phyloP scores from a whole-genome alignment of 2,329 filamentous ascomycete genomes.

The Tolypocladium endophyticum region DNA sequence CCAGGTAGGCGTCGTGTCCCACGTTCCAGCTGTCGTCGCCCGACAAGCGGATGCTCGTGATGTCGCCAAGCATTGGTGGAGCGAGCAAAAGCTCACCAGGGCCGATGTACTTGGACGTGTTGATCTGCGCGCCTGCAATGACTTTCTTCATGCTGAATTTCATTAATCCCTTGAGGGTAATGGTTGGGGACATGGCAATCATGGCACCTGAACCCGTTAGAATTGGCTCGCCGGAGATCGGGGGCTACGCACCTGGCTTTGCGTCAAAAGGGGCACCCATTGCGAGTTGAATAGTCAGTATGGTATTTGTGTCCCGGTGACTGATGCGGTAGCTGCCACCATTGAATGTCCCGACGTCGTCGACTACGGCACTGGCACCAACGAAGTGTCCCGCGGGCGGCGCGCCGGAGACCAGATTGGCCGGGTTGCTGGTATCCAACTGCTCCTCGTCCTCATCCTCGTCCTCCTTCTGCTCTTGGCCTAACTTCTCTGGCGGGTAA shows the following conservation, averaged over 20 bases:
- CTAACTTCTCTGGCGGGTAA: conserved; percentile 19
- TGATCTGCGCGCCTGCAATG: conserved; percentile 70
- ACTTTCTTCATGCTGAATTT: conserved; percentile 90
- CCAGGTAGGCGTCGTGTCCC: conserved; percentile 78
- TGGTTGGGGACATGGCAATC: conserved; percentile 87
- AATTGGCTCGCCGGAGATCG: neutral
- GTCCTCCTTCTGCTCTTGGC: conserved; percentile 8
- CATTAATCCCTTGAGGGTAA: conserved; percentile 71
- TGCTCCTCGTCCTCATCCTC: too few species aligned
- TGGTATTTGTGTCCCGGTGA: conserved; percentile 82
- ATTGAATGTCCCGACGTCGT: conserved; percentile 95
- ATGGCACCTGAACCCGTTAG: conserved; percentile 51
- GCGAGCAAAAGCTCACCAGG: conserved; percentile 85
- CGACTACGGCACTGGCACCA: conserved; percentile 51
- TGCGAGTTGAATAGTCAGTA: conserved; percentile 80
- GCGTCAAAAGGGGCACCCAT: conserved; percentile 75
- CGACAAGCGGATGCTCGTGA: conserved; percentile 65
- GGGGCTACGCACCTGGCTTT: conserved; percentile 52
- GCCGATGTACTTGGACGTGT: conserved; percentile 70
- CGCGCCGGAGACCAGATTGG: conserved; percentile 25
- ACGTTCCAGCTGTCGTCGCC: conserved; percentile 73
- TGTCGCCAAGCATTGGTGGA: conserved; percentile 71
- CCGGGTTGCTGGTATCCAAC: conserved; percentile 11
- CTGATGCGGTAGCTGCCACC: conserved; percentile 90
- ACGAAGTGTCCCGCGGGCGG: conserved; percentile 46